A percentile compares a stretch with the other conserved stretches of the same genome.
These are phyloP conservation scores for Rhodotorula taiwanensis DNA, from an alignment of 768 basidiomycete genomes.

Conservation along the genomic window DNA sequence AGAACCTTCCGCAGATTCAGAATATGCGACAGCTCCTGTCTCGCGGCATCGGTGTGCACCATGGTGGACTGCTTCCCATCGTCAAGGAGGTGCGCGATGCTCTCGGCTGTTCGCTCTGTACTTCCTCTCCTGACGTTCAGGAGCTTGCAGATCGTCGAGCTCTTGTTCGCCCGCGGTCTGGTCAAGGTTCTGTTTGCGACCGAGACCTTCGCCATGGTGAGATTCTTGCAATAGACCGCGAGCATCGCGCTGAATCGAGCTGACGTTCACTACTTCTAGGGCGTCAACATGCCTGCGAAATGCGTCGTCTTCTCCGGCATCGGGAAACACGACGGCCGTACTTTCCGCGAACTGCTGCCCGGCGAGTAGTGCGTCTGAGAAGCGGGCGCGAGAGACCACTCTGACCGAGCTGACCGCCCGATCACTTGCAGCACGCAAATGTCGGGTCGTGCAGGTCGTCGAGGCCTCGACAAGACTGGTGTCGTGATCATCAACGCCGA, in stretches of 20 bases:
- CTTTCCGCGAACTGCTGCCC: constrained; percentile 79
- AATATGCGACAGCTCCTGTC: constrained; percentile 81
- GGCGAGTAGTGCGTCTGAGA: constrained; percentile 49
- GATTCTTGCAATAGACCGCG: constrained; percentile 26
- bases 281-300: constrained; percentile 98
- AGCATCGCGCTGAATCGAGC: too few relatives aligned
- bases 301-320: constrained; percentile 94
- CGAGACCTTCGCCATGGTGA: constrained; percentile 97
- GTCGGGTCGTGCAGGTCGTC: constrained; percentile 94
- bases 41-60: constrained; percentile 93
- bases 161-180: constrained; percentile 86
- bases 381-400: too few relatives aligned
- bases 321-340: constrained; percentile 88
- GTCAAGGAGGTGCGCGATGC: constrained; percentile 82
- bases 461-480: constrained; percentile 89
- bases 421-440: constrained; percentile 99
- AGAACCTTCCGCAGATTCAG: constrained; percentile 82
- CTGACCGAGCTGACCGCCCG: too few relatives aligned
- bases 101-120: background rate
- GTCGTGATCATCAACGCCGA: constrained; percentile 85
- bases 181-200: constrained; percentile 97
- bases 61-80: constrained; percentile 89
- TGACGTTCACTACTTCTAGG: constrained; percentile 51
- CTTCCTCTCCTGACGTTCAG: constrained; percentile 4
- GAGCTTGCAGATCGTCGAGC: constrained; percentile 71